Conservation (phyloP, 768 basidiomycete species). For the Nidula microcarpa region DNA sequence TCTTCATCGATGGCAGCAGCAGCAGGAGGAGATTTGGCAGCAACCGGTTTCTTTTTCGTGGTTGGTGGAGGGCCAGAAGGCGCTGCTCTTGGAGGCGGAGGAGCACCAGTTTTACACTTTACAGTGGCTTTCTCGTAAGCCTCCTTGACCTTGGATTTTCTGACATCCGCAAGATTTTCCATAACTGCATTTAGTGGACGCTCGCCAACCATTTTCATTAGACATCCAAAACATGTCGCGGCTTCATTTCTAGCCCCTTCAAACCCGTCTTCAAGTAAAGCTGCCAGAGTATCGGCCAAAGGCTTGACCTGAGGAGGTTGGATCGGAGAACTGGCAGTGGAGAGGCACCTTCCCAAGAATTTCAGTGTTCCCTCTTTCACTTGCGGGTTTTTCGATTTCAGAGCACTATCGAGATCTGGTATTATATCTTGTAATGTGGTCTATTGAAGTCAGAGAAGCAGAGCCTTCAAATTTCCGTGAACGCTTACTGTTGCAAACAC, state of each 20-base stretch:
- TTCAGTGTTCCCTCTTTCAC: slow-evolving; percentile 91
- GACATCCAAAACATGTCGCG: slow-evolving; percentile 80
- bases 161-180: slow-evolving; percentile 81
- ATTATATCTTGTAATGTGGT: slow-evolving; percentile 76
- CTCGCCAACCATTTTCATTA: slow-evolving; percentile 98
- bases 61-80: slow-evolving; percentile 39
- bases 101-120: slow-evolving; percentile 72
- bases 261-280: slow-evolving; percentile 80
- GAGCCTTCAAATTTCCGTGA: slow-evolving; percentile 29
- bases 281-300: slow-evolving; percentile 70
- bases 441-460: slow-evolving; percentile 34
- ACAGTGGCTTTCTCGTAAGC: slow-evolving; percentile 90
- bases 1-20: slow-evolving; percentile 32
- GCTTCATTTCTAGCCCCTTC: slow-evolving; percentile 89
- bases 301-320: slow-evolving; percentile 76
- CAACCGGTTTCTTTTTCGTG: slow-evolving; percentile 23
- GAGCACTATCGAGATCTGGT: slow-evolving; percentile 72
- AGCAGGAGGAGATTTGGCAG: slow-evolving; percentile 12
- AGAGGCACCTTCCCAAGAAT: slow-evolving; percentile 78
- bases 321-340: slow-evolving; percentile 66
- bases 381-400: slow-evolving; percentile 93
- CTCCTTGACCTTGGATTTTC: slow-evolving; percentile 92
- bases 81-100: slow-evolving; percentile 43
- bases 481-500: slow-evolving; percentile 84
- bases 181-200: slow-evolving; percentile 82